A percentile compares a stretch with the other conserved stretches of the same genome.
phyloP scores from a whole-genome alignment of 2,329 filamentous ascomycete genomes.

The Trichoderma sp. region DNA sequence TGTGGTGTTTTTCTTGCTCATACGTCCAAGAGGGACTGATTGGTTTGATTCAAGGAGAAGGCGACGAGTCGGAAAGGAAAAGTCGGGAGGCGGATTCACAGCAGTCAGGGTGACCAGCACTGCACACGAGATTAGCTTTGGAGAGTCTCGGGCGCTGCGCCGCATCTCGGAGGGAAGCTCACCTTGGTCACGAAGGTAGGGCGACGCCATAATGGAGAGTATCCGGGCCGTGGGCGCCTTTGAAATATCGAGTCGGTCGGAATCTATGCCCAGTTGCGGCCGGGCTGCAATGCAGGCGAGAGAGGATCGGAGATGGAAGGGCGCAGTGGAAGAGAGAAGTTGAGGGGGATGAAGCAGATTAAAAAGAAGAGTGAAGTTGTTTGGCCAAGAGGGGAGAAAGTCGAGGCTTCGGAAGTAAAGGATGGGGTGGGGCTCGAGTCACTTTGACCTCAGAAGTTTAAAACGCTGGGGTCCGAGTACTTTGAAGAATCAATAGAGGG shows the following conservation, averaged over 20 bases:
- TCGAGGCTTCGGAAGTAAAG: slow-evolving; percentile 21
- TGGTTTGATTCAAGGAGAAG: slow-evolving; percentile 35
- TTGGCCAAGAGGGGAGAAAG: not conserved
- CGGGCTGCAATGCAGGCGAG: not conserved
- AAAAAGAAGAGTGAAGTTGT: slow-evolving; percentile 11
- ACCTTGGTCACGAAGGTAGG: slow-evolving; percentile 11
- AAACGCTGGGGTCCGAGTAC: not conserved
- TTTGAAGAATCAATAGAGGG: not conserved
- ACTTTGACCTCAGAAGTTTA: slow-evolving; percentile 11
- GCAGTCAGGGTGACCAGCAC: slow-evolving; percentile 34
- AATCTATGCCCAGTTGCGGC: not conserved
- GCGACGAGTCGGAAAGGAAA: slow-evolving; percentile 29
- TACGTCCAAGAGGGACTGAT: slow-evolving; percentile 41
- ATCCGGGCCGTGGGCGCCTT: not conserved
- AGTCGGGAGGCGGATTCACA: slow-evolving; percentile 24
- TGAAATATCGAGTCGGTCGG: not conserved
- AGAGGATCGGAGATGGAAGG: not conserved
- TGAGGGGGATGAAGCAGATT: not conserved
- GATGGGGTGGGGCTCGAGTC: slow-evolving; percentile 19
- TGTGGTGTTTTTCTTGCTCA: slow-evolving; percentile 40
- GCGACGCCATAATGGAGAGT: not conserved
- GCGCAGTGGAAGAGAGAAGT: not conserved
- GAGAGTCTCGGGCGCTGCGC: not conserved
- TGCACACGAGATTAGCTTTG: slow-evolving; percentile 17
- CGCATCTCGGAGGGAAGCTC: not conserved